Evolutionary conservation across 2,329 filamentous ascomycete species (phyloP), one percentile per base, ranked within the genome.

Genomic region (Scedosporium boydii): DNA sequence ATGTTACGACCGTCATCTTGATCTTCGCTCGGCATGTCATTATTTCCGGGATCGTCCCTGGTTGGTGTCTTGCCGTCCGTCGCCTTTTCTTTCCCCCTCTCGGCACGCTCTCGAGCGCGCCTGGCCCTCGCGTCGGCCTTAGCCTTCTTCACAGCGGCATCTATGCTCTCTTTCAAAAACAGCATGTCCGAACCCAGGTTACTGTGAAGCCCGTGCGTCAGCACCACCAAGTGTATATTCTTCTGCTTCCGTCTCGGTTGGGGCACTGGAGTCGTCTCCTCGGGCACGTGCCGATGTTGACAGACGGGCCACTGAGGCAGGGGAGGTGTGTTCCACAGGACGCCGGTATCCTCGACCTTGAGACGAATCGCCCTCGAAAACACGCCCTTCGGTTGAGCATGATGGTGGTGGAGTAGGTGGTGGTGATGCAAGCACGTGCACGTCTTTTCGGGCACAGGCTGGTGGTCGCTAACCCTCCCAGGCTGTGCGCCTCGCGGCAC

Each of bases 111-210:
- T 67, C 75, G 79, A 62, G 78, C 79, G 67, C 80, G 84, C 63
- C 89, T 81, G 59, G 78, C 80, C 71, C 82, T 87, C 44, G 87
- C 85, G 72, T 90, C 87, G 59, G 85, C 77, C 68, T 87, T 87
- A 29, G 90, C 88, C 71, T 93, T 86, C 68, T 80, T 87, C 3
- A 88, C 88, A 2, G 90, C 87, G 29, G 87, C 86, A 76, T 99
- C 95, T 65, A 99, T 98, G 74, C 91, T 96, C 75, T 99, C 95
- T 71, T 99, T 99, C 73, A 99, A 77, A 71, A 90, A 99, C 21
- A 99, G 80, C 95, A 99, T 96, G 72, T 99, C 95, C 23, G 92
- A 90, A 4, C 95, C 91, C 12, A 97, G 81, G 72, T 99, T 99
- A 75, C 93, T 96, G 74, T 99, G 95, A 66, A 99, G 75, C 0